phyloP scores from a whole-genome alignment of 495 filamentous ascomycete species.

The Penicillium paradoxum region DNA sequence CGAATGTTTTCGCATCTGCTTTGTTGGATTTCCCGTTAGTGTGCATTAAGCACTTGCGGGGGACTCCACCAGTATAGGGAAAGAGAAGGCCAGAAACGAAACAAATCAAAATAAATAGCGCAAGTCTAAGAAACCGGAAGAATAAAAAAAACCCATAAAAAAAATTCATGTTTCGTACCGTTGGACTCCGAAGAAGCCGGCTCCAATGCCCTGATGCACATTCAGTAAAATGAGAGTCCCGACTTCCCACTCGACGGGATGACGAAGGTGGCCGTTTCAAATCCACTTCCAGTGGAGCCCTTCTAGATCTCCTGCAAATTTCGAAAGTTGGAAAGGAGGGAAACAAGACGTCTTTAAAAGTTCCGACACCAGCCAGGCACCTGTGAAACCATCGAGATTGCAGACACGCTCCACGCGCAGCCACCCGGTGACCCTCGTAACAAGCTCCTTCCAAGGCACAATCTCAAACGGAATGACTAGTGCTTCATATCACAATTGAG shows the following conservation, averaged over 20 bases:
- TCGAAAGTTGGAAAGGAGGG: neutral
- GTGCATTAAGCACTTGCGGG: constrained; percentile 10
- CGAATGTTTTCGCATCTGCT: constrained; percentile 6
- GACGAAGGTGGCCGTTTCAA: constrained; percentile 3
- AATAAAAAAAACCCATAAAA: neutral
- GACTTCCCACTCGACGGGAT: neutral
- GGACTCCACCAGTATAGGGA: constrained; percentile 3
- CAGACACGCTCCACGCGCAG: constrained; percentile 18
- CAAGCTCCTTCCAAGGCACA: constrained; percentile 21
- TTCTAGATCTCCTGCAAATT: neutral
- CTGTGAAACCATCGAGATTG: constrained; percentile 16
- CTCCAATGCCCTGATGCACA: neutral
- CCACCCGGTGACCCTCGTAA: constrained; percentile 19
- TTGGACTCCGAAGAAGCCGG: neutral
- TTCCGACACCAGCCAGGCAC: constrained; percentile 13
- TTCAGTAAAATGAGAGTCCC: too few relatives aligned
- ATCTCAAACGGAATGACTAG: neutral
- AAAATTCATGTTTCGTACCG: neutral
- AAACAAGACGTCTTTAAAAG: neutral
- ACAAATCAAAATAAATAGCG: neutral
- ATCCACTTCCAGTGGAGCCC: neutral
- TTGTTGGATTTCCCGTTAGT: constrained; percentile 5
- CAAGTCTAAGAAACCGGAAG: neutral
- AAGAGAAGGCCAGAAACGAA: neutral
- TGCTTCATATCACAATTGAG: constrained; percentile 3